Base-by-base conservation (phyloP, 805 yeast genomes). In the Wickerhamomyces mucosus region DNA sequence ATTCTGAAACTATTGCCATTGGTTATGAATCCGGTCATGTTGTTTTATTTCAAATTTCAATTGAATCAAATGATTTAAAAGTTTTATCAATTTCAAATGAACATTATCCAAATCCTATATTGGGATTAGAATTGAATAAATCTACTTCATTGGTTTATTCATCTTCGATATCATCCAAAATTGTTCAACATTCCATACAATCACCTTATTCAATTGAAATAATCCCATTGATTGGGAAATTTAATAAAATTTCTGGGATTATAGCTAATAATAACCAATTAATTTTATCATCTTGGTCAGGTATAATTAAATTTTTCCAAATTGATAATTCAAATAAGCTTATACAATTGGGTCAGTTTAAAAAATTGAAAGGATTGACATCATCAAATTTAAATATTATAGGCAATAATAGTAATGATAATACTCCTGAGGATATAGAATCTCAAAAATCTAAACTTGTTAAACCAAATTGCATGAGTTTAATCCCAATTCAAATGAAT, bases 1-100 rank as follows among this genome's bases (percentile, higher is more conserved):
- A 43, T 9, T 21, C 32, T 4, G 41, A 46, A 3, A 34, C 52
- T 1, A 45, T 73, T 13, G 52, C 53, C 13, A 59, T 78, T 6
- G 95, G 94, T 1, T 83, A 69, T 46, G 95, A 83, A 49, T 75
- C 81, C 13, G 94, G 95, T 0, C 75, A 71, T 42, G 62, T 73
- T 6, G 54, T 57, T 1, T 43, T 55, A 1, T 56, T 47, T 18
- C 31, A 41, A 10, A 19, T 68, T 4, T 25, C 45, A 12, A n/a
- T 26, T 11, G 29, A 30, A 4, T n/a, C 18, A 1, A 27, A n/a
- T 15, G 26, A 23, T n/a, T 37, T 18, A 18, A 20, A 35, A 12
- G 32, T 50, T 2, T n/a, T 35, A 11, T 25, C 42, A 1, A 42
- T 47, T 21, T 21, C 37, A 8, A 37, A 42, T 22, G 41, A 48